Base-by-base conservation (phyloP, 73 alveolate species). In the Paramecium biaurelia region DNA sequence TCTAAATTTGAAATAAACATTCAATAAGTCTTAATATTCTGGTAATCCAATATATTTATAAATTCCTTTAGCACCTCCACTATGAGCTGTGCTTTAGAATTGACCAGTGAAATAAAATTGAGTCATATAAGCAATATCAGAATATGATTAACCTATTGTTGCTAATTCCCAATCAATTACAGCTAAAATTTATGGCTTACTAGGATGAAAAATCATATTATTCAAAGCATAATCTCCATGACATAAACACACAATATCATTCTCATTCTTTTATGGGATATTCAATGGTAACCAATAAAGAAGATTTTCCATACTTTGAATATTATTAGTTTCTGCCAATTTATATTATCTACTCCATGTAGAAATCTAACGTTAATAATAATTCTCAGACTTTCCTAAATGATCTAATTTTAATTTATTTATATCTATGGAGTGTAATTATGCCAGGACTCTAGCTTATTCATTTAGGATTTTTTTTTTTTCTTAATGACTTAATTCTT, bases 151-250 rank as follows among this genome's bases (percentile, higher is more conserved):
- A 7, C 95, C 95, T 30, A 92, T 49, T 28, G 95, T 86, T 5
- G 95, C 59, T 23, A 92, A 76, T 42, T 92, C 95, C 95, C 95
- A 92, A 84, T 92, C 95, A 18, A 92, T 72, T 4, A 92, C 95
- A 4, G 93, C 95, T 28, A 92, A 35, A 24, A 92, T 92, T 35
- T 67, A 30, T 2, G 93, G 93, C 45, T 92, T 63, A 56, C 87
- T 76, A 2, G 89, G 89, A 84, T 92, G 93, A 53, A 92, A 92
- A 18, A 92, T 85, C 56, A 92, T 74, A 92, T 92, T 92, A 70
- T 92, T 89, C 45, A 92, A 20, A 24, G 93, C 67, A 84, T 18
- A 92, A 84, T 92, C 95, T n/a, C 95, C 95, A 37, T 92, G 95
- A 85, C 68, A 84, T 89, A 89, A 38, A 24, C 92, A 70, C 12